Percentiles rank a stretch among this genome's conserved stretches.
These are phyloP conservation scores for Penicillium paxilli DNA, from an alignment of 495 filamentous ascomycete species.

Conservation along the genomic window DNA sequence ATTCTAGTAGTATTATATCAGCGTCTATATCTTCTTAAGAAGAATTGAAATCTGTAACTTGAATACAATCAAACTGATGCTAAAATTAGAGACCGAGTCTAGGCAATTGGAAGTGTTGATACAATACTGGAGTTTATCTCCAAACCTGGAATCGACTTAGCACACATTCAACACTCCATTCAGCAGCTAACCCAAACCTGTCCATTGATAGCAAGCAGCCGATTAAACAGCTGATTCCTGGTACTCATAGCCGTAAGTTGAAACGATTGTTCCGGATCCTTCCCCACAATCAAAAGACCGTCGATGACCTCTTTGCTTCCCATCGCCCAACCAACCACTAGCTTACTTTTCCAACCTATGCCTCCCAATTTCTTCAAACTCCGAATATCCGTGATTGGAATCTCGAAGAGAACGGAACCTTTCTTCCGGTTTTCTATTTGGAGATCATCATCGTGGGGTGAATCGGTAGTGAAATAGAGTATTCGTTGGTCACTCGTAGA, in stretches of 20 bases:
- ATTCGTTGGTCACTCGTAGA: slow-evolving; percentile 41
- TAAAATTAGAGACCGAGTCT: too few species aligned
- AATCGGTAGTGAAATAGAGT: slow-evolving; percentile 50
- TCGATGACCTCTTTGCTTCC: slow-evolving; percentile 72
- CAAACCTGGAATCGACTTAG: slow-evolving; percentile 26
- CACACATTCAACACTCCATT: slow-evolving; percentile 19
- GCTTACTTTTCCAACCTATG: slow-evolving; percentile 84
- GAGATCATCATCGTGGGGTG: slow-evolving; percentile 15
- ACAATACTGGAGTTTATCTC: slow-evolving; percentile 3
- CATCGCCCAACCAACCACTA: slow-evolving; percentile 80
- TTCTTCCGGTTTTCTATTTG: slow-evolving; percentile 41
- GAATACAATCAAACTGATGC: too few species aligned
- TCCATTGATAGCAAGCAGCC: slow-evolving; percentile 74
- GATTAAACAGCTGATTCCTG: slow-evolving; percentile 84
- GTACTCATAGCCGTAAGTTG: slow-evolving; percentile 71
- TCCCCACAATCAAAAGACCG: slow-evolving; percentile 70
- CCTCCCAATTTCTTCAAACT: slow-evolving; percentile 83
- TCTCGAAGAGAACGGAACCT: slow-evolving; percentile 37
- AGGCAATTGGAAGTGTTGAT: too few species aligned
- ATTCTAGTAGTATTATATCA: too few species aligned
- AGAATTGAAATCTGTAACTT: too few species aligned
- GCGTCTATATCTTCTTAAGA: too few species aligned
- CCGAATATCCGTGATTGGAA: slow-evolving; percentile 57
- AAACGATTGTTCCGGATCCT: slow-evolving; percentile 46
- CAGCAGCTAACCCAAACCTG: slow-evolving; percentile 89